These are phyloP conservation scores for Aspergillus sp. DNA, from an alignment of 2,329 filamentous ascomycete genomes.

Conservation along the genomic window DNA sequence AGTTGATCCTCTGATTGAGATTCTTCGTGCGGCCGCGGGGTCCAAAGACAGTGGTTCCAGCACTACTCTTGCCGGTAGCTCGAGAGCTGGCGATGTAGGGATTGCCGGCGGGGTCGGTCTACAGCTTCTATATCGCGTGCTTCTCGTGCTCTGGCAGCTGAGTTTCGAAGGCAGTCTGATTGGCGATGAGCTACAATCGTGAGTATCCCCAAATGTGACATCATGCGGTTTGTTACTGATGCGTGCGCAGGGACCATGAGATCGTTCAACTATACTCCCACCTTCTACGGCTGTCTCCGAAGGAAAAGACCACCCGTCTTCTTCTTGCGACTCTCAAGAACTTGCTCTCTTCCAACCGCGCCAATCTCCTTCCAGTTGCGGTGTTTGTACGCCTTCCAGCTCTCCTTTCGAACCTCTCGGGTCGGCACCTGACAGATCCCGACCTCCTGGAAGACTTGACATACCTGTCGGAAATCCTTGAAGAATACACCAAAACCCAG, in stretches of 20 bases:
- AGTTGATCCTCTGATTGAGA: conserved; percentile 75
- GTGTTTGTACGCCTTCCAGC: conserved; percentile 78
- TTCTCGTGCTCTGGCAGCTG: conserved; percentile 93
- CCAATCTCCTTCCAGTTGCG: conserved; percentile 72
- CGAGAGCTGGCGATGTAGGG: conserved; percentile 64
- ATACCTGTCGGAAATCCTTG: conserved; percentile 64
- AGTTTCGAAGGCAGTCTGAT: conserved; percentile 77
- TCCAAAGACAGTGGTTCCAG: conserved; percentile 66
- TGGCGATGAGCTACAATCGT: conserved; percentile 73
- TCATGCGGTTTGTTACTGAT: conserved; percentile 7
- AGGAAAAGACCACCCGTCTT: conserved; percentile 95
- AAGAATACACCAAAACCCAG: conserved; percentile 75
- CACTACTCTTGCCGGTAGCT: conserved; percentile 56
- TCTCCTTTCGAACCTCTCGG: conserved; percentile 58
- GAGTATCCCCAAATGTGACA: conserved; percentile 15
- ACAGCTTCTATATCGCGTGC: conserved; percentile 89
- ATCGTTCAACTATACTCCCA: conserved; percentile 90
- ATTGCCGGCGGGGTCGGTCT: conserved; percentile 77
- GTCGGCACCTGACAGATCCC: conserved; percentile 50
- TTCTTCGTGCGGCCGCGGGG: conserved; percentile 74
- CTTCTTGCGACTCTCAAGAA: conserved; percentile 87
- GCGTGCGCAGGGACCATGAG: conserved; percentile 73
- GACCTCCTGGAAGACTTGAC: conserved; percentile 52
- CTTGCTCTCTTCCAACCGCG: conserved; percentile 73
- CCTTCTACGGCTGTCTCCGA: conserved; percentile 85